These are phyloP conservation scores for Phialemonium atrogriseum DNA, from an alignment of 2,329 filamentous ascomycete species.

Conservation along the genomic window DNA sequence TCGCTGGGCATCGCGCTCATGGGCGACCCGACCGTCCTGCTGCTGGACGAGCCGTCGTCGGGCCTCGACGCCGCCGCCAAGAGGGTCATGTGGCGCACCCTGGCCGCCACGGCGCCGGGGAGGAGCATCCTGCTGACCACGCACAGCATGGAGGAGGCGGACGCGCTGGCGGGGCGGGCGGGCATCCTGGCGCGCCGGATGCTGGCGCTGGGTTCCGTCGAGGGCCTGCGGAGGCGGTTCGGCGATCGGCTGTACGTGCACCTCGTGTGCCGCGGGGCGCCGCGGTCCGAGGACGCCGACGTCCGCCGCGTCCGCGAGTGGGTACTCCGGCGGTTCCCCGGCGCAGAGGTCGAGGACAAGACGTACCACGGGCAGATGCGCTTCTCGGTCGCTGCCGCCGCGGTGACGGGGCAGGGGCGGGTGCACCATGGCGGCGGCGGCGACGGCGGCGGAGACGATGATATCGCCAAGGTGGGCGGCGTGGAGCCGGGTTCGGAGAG, in stretches of 20 bases:
- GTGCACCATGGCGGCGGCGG: background rate
- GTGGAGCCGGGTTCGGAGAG: constrained; percentile 11
- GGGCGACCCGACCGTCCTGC: constrained; percentile 79
- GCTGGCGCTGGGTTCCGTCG: constrained; percentile 73
- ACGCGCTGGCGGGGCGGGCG: constrained; percentile 73
- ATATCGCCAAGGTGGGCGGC: background rate
- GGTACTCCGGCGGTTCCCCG: constrained; percentile 53
- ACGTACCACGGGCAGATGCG: constrained; percentile 80
- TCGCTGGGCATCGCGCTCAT: constrained; percentile 84
- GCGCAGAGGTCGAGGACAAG: constrained; percentile 61
- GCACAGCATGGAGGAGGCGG: constrained; percentile 92
- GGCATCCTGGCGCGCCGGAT: constrained; percentile 82
- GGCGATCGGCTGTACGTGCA: constrained; percentile 78
- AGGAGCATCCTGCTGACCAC: constrained; percentile 84
- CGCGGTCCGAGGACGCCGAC: constrained; percentile 60
- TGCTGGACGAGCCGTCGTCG: constrained; percentile 82
- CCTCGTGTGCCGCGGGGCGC: constrained; percentile 66
- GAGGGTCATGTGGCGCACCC: constrained; percentile 84
- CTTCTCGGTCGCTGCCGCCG: constrained; percentile 58
- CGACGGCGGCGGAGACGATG: constrained; percentile 1
- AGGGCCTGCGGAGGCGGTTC: constrained; percentile 63
- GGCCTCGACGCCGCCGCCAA: constrained; percentile 89
- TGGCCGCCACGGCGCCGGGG: constrained; percentile 64
- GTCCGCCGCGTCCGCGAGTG: constrained; percentile 60
- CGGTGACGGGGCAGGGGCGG: constrained; percentile 10